Conservation (phyloP, 805 yeast species). For the Teunomyces panamensis region DNA sequence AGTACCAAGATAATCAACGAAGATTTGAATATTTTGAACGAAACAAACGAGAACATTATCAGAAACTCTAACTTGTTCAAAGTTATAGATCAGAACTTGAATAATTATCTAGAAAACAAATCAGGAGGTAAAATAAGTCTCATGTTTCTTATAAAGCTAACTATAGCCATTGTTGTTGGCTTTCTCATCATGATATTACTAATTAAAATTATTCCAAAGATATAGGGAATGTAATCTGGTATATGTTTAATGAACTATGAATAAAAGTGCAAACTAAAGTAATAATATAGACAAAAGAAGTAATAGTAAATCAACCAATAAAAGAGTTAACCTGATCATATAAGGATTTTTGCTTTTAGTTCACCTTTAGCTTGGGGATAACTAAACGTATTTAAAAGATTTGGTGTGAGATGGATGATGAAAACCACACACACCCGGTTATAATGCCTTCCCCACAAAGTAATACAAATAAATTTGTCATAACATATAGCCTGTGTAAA, state of each 20-base stretch:
- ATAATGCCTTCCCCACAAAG: background rate
- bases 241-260: constrained; percentile 3
- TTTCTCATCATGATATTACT: constrained; percentile 32
- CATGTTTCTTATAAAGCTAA: constrained; percentile 34
- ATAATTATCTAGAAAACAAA: constrained; percentile 35
- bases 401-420: background rate
- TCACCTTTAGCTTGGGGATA: background rate
- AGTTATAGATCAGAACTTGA: constrained; percentile 34
- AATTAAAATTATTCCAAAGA: constrained; percentile 34
- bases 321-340: background rate
- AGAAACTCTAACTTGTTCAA: constrained; percentile 28
- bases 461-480: background rate
- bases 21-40: constrained; percentile 31
- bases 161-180: constrained; percentile 21
- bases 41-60: constrained; percentile 33
- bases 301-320: background rate
- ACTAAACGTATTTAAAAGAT: background rate
- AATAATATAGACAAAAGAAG: constrained; percentile 3
- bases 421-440: background rate
- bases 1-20: constrained; percentile 34
- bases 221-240: background rate
- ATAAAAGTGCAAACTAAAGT: background rate
- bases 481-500: constrained; percentile 1
- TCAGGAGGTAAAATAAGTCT: constrained; percentile 40
- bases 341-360: background rate